Conservation (phyloP, 1,284 basidiomycete species). For the Neotropicomus parvogracilis region DNA sequence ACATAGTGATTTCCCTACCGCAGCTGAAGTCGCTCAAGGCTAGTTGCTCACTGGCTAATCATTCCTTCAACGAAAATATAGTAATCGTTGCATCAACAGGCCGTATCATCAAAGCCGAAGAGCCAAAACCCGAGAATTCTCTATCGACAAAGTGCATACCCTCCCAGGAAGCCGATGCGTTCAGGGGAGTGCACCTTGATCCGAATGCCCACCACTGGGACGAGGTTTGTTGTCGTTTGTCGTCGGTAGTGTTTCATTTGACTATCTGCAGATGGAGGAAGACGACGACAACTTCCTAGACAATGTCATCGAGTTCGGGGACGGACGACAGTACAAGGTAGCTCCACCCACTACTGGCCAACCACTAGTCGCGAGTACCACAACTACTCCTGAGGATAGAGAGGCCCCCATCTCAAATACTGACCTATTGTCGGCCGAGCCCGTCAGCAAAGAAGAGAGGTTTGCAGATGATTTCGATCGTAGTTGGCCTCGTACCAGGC, state of each 20-base stretch:
- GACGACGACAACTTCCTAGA: conserved; percentile 88
- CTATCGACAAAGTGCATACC: conserved; percentile 46
- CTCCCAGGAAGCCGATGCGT: conserved; percentile 81
- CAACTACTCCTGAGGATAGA: conserved; percentile 12
- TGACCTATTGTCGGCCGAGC: conserved; percentile 20
- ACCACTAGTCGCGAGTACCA: conserved; percentile 15
- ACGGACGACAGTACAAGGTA: conserved; percentile 84
- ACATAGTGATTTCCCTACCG: conserved; percentile 81
- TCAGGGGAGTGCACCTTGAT: conserved; percentile 86
- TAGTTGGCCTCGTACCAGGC: conserved; percentile 76
- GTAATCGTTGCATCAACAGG: conserved; percentile 19
- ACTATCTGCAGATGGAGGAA: conserved; percentile 66
- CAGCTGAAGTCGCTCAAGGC: conserved; percentile 87
- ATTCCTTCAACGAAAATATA: neutral
- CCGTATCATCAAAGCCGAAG: conserved; percentile 24
- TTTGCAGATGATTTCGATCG: conserved; percentile 90
- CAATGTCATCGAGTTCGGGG: conserved; percentile 89
- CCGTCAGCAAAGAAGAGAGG: conserved; percentile 69
- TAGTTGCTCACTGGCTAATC: conserved; percentile 23
- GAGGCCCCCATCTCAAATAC: conserved; percentile 22
- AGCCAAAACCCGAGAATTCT: conserved; percentile 38
- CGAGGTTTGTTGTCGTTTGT: conserved; percentile 58
- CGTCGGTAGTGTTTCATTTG: conserved; percentile 3
- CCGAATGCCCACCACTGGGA: conserved; percentile 96
- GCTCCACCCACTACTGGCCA: conserved; percentile 44